phyloP scores from a whole-genome alignment of 495 filamentous ascomycete genomes.

The Penicillium silybi region DNA sequence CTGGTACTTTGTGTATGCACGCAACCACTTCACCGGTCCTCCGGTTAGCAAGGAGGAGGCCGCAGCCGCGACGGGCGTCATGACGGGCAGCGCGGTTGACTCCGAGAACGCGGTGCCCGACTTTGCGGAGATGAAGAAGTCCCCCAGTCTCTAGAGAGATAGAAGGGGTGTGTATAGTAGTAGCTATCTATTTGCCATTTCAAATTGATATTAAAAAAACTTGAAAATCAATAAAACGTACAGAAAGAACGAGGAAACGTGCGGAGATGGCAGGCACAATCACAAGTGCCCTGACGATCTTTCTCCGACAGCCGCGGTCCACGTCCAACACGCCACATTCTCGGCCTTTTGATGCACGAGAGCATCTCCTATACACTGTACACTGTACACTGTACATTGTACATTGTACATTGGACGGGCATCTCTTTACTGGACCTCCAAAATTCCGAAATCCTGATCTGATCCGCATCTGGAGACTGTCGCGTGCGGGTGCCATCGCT shows the following conservation, averaged over 20 bases:
- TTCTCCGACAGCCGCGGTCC: conserved; percentile 40
- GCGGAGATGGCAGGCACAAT: conserved; percentile 5
- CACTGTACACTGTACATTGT: background rate
- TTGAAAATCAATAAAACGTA: background rate
- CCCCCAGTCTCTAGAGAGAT: background rate
- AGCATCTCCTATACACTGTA: background rate
- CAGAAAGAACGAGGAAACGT: background rate
- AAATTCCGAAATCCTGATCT: background rate
- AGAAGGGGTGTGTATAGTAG: conserved; percentile 1
- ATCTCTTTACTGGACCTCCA: background rate
- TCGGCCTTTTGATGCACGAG: conserved; percentile 14
- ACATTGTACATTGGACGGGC: too few relatives aligned
- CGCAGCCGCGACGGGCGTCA: conserved; percentile 23
- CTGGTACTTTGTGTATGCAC: conserved; percentile 69
- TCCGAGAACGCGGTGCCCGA: conserved; percentile 16
- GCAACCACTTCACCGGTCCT: conserved; percentile 66
- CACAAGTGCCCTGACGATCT: conserved; percentile 29
- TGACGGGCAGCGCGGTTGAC: conserved; percentile 33
- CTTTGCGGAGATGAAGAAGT: conserved; percentile 19
- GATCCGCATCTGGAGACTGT: background rate
- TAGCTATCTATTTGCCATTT: conserved; percentile 1
- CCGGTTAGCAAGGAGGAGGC: conserved; percentile 46
- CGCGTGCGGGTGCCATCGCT: conserved; percentile 10
- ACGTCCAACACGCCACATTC: conserved; percentile 13
- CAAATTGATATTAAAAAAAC: background rate